These are phyloP conservation scores for Trichoderma gamsii DNA, from an alignment of 495 filamentous ascomycete species.

Conservation along the genomic window DNA sequence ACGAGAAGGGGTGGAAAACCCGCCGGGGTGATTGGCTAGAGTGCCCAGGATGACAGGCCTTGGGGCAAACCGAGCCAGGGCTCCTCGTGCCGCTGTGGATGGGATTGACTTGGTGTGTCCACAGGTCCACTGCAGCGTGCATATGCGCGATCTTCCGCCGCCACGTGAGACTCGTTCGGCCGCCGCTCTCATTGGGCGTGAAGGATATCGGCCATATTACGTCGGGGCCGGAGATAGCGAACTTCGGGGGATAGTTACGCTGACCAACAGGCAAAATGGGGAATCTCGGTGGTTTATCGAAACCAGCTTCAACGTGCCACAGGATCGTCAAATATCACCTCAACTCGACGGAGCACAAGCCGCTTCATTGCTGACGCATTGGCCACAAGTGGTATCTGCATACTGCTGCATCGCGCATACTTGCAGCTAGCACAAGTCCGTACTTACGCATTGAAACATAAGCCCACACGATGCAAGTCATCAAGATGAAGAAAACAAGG, in stretches of 20 bases:
- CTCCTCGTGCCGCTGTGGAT: slow-evolving; percentile 13
- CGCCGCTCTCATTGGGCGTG: slow-evolving; percentile 8
- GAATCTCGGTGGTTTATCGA: slow-evolving; percentile 10
- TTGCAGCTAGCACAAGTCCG: not conserved
- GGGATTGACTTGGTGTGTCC: slow-evolving; percentile 10
- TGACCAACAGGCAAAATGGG: slow-evolving; percentile 8
- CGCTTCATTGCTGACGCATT: not conserved
- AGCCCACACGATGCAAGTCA: not conserved
- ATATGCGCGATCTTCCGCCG: slow-evolving; percentile 17
- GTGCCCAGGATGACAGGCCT: not conserved
- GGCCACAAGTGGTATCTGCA: not conserved
- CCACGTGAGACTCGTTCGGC: slow-evolving; percentile 16
- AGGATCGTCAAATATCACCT: not conserved
- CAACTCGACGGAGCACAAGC: not conserved
- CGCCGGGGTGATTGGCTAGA: not conserved
- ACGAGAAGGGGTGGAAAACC: not conserved
- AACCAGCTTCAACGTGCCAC: not conserved
- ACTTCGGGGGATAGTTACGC: not conserved
- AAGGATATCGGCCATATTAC: slow-evolving; percentile 4
- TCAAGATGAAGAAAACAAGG: not conserved
- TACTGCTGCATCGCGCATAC: not conserved
- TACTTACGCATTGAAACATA: not conserved
- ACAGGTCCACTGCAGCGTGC: not conserved
- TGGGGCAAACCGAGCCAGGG: not conserved
- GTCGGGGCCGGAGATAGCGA: slow-evolving; percentile 12